Percentiles rank a stretch among this genome's conserved stretches.
Evolutionary conservation across 176 grass and related monocot genomes (phyloP).

Genomic region (Chrysopogon serrulatus): DNA sequence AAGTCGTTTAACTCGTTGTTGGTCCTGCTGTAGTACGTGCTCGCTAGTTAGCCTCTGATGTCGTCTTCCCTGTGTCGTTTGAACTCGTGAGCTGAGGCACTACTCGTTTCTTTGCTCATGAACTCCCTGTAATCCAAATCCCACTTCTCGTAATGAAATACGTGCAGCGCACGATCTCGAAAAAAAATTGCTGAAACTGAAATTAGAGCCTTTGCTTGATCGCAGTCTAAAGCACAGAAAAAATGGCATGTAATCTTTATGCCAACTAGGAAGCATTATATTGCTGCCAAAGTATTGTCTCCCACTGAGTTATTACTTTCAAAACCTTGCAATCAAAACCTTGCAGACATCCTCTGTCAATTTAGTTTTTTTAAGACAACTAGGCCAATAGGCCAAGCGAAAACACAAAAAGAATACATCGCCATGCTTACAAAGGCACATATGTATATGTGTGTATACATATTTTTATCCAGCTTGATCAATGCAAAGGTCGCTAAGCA

Average conservation of each 20-base stretch:
- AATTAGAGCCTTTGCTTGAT: constrained; percentile 25
- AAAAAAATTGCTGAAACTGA: not conserved
- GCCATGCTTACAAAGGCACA: not conserved
- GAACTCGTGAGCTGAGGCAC: no score
- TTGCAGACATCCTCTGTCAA: not conserved
- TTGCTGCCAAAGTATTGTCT: not conserved
- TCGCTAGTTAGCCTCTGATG: no score
- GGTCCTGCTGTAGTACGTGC: no score
- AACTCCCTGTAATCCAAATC: no score
- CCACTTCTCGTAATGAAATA: no score
- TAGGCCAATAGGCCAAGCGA: not conserved
- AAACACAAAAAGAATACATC: not conserved
- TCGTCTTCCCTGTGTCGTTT: no score
- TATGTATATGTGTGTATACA: not conserved
- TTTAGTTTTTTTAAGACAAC: not conserved
- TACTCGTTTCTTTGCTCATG: no score
- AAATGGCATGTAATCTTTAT: not conserved
- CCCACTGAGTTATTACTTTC: constrained; percentile 23
- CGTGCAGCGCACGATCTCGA: no score
- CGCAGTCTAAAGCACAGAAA: not conserved
- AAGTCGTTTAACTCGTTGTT: no score
- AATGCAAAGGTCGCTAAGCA: constrained; percentile 16
- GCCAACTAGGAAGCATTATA: not conserved
- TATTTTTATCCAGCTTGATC: not conserved
- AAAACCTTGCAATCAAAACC: no score